Percentiles rank a stretch among this genome's conserved stretches.
Evolutionary conservation across 225 moss, liverwort and hornwort species (phyloP).

Genomic region (Thuidium tamariscinum): DNA sequence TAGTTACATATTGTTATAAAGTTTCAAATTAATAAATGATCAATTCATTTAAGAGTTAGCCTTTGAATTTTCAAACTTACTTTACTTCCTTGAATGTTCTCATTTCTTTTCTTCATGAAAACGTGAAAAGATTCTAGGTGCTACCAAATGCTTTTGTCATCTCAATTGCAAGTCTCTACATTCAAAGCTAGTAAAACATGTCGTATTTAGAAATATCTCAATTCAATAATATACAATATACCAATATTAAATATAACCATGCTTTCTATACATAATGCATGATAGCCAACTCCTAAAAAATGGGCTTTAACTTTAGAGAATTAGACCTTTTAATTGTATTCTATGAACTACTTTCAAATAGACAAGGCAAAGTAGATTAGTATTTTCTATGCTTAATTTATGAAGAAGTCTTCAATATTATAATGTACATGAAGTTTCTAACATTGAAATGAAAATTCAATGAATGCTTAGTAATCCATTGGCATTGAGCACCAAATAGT

Average conservation of each 20-base stretch:
- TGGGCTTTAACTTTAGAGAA: fast-evolving
- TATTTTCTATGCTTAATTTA: fast-evolving
- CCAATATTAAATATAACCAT: background rate
- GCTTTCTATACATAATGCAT: background rate
- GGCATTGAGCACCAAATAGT: fast-evolving
- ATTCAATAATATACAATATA: background rate
- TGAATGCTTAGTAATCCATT: background rate
- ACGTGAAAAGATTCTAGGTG: background rate
- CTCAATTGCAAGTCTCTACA: fast-evolving
- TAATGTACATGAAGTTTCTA: background rate
- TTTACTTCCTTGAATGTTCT: background rate
- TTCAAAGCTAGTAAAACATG: background rate
- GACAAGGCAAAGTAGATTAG: background rate
- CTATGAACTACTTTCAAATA: background rate
- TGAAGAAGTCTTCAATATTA: no score
- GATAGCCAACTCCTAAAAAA: background rate
- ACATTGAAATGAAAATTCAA: background rate
- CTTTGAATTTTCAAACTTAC: background rate
- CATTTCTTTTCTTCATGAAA: background rate
- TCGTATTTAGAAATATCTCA: background rate
- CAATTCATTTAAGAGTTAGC: background rate
- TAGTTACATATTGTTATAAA: background rate
- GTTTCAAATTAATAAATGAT: background rate
- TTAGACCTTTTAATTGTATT: background rate
- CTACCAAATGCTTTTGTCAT: background rate